Percentiles rank a stretch among this genome's conserved stretches.
Evolutionary conservation across 1,284 basidiomycete species (phyloP).

Genomic region (Xanthoconium separans): DNA sequence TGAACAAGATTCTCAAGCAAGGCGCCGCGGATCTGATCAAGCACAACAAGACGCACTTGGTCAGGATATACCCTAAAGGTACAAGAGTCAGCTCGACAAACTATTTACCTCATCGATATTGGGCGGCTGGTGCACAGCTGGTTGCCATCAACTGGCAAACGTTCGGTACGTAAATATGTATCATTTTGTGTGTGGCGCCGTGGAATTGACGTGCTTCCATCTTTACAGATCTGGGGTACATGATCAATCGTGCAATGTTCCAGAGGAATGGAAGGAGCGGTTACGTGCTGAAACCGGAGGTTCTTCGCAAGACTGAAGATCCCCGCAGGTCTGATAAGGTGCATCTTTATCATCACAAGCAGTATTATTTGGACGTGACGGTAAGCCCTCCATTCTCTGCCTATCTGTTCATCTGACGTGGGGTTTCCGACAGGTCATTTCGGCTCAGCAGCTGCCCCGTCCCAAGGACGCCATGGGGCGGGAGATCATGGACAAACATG

Average conservation of each 20-base stretch:
- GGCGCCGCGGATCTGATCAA: slow-evolving; percentile 78
- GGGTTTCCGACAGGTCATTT: slow-evolving; percentile 61
- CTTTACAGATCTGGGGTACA: slow-evolving; percentile 73
- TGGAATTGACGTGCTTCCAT: neutral
- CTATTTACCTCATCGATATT: slow-evolving; percentile 87
- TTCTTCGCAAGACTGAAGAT: slow-evolving; percentile 62
- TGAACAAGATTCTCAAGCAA: slow-evolving; percentile 63
- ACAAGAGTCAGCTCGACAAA: slow-evolving; percentile 83
- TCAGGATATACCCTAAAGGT: slow-evolving; percentile 90
- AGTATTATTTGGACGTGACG: slow-evolving; percentile 65
- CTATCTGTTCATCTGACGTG: slow-evolving; percentile 2
- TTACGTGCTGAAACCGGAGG: slow-evolving; percentile 88
- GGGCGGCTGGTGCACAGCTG: slow-evolving; percentile 90
- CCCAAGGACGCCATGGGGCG: slow-evolving; percentile 64
- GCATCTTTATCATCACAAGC: slow-evolving; percentile 51
- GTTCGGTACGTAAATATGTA: slow-evolving; percentile 55
- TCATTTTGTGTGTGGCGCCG: neutral
- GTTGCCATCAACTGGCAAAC: slow-evolving; percentile 99
- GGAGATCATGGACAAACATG: slow-evolving; percentile 58
- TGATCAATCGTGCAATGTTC: slow-evolving; percentile 96
- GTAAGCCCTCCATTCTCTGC: slow-evolving; percentile 33
- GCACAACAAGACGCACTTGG: slow-evolving; percentile 85
- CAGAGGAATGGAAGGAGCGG: slow-evolving; percentile 82
- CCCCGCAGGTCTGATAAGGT: slow-evolving; percentile 62
- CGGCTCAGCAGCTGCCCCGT: slow-evolving; percentile 89